Percentiles rank a stretch among this genome's conserved stretches.
Evolutionary conservation across 202 grass and related monocot genomes (phyloP).

Genomic region (Schoenoplectus tabernaemontani): DNA sequence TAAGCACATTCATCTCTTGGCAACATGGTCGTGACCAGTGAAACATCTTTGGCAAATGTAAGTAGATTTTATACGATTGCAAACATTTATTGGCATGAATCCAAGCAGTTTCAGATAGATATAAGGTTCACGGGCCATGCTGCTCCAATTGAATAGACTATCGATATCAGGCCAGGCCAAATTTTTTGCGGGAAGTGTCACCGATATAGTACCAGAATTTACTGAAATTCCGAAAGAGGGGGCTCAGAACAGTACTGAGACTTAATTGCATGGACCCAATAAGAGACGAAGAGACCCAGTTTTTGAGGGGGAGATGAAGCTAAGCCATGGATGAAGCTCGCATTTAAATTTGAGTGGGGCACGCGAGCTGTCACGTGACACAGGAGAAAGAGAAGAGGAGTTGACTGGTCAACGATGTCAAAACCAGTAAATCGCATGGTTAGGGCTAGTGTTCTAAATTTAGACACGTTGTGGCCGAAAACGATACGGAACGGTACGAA

Average conservation of each 20-base stretch:
- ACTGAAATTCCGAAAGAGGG: not conserved
- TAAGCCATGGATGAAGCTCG: not conserved
- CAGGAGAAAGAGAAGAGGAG: not conserved
- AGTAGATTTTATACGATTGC: not conserved
- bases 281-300: not conserved
- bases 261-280: slow-evolving; percentile 11
- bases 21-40: not conserved
- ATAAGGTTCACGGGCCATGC: slow-evolving; percentile 6
- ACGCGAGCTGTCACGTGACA: slow-evolving; percentile 8
- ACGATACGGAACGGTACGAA: too few species aligned
- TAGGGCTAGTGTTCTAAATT: too few species aligned
- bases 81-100: slow-evolving; percentile 6
- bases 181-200: not conserved
- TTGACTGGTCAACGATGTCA: slow-evolving; percentile 3
- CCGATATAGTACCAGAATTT: slow-evolving; percentile 9
- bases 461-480: too few species aligned
- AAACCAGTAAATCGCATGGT: not conserved
- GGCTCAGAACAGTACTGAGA: not conserved
- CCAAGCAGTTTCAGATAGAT: not conserved
- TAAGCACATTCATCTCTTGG: not conserved
- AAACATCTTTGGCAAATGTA: not conserved
- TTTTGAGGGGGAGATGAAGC: not conserved
- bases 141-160: not conserved
- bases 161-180: not conserved
- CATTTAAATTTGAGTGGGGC: not conserved